Base-by-base conservation (phyloP, 441 rosid species). In the Raphanus hybrid region DNA sequence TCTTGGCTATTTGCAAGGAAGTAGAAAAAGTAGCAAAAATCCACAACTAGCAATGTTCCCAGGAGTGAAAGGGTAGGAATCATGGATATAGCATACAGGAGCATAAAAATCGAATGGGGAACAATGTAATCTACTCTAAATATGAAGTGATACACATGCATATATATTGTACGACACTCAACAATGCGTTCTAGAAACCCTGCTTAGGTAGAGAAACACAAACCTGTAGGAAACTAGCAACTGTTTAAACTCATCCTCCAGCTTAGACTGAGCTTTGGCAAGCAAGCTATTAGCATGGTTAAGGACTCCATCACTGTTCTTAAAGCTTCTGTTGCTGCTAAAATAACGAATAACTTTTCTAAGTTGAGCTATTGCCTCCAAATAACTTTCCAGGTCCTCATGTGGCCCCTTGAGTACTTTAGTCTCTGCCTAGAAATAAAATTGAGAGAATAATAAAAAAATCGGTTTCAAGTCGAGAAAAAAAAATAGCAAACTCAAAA, bases 201-300 rank as follows among this genome's bases (percentile, higher is more conserved):
- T 34, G 69, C 20, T 23, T 39, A 68, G 62, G 66, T 18, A 75
- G 63, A 60, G 50, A 70, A 81, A 34, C 43, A 77, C 78, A 75
- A 78, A 93, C 99, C 98, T 96, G 88, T 92, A 90, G 61, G 94
- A 87, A 69, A 82, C 76, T 77, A 96, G 81, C 26, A 90, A 88
- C 75, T 89, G 97, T 84, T 87, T 91, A 81, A 93, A 96, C 89
- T 96, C 99, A 3, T 96, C 97, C 68, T 93, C 97, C 63, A 93
- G 87, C 86, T 93, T 92, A 39, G 97, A 87, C 82, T 93, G 91
- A 74, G 99, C 97, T 86, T 90, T 96, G 39, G 87, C 85, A 84
- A 93, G 97, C 79, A 96, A 88, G 72, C 64, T 85, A 83, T 86
- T 92, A 15, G 94, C 92, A 63, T 89, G 85, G 78, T 83, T 87